Conservation (phyloP, 805 yeast genomes). For the Kluyveromyces wickerhamii region DNA sequence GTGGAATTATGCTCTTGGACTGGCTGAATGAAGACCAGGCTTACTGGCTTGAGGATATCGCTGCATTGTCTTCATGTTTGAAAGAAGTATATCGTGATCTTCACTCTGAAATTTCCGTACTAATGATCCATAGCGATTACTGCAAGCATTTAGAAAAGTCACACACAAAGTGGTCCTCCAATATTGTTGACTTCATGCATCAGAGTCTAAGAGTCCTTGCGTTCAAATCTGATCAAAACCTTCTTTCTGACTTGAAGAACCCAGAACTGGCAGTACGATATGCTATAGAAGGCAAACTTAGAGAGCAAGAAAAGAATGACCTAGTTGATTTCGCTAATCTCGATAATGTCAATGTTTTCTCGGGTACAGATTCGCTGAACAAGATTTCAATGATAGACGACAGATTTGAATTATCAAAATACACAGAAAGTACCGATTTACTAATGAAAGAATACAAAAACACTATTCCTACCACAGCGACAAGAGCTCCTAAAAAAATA, state of each 20-base stretch:
- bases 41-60: slow-evolving; percentile 16
- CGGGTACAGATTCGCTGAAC: slow-evolving; percentile 44
- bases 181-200: slow-evolving; percentile 20
- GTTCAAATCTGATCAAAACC: slow-evolving; percentile 1
- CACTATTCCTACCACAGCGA: background rate
- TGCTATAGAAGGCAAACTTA: background rate
- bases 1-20: slow-evolving; percentile 17
- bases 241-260: slow-evolving; percentile 2
- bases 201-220: slow-evolving; percentile 20
- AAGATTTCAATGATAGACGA: slow-evolving; percentile 38
- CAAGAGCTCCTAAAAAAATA: no score
- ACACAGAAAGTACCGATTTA: background rate
- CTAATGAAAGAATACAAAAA: background rate
- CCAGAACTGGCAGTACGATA: background rate
- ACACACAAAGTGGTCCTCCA: slow-evolving; percentile 16
- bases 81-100: background rate
- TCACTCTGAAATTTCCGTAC: slow-evolving; percentile 7
- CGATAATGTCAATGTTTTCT: slow-evolving; percentile 34
- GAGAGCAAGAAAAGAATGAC: slow-evolving; percentile 2
- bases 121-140: slow-evolving; percentile 14
- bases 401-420: slow-evolving; percentile 14
- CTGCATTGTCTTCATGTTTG: slow-evolving; percentile 4
- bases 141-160: slow-evolving; percentile 15
- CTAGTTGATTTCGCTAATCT: slow-evolving; percentile 13
- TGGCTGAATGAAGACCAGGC: slow-evolving; percentile 18